These are phyloP conservation scores for Orbilia ellipsospora DNA, from an alignment of 2,329 filamentous ascomycete species.

Conservation along the genomic window DNA sequence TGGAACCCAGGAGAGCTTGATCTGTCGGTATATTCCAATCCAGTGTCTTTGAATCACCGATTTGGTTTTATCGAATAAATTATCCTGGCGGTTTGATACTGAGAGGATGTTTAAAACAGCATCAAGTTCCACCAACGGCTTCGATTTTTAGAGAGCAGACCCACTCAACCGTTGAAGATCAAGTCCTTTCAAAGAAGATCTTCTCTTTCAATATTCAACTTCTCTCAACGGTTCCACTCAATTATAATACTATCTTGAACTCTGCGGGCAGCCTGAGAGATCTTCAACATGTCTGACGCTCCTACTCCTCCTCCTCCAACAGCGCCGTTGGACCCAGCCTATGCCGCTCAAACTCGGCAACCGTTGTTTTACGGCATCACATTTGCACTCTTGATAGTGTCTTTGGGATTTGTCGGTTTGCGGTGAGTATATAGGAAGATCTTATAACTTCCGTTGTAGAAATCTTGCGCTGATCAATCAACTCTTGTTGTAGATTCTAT, in stretches of 20 bases:
- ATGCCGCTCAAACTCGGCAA: conserved; percentile 38
- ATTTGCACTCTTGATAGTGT: conserved; percentile 35
- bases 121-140: not conserved
- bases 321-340: conserved; percentile 15
- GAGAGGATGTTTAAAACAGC: not conserved
- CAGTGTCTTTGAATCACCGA: too few species aligned
- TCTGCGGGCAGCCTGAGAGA: too few species aligned
- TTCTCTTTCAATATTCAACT: not conserved
- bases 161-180: conserved; percentile 2
- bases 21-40: too few species aligned
- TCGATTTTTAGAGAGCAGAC: not conserved
- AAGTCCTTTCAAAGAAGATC: not conserved
- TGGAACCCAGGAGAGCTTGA: too few species aligned
- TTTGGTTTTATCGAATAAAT: too few species aligned
- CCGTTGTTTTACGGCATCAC: conserved; percentile 43
- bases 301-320: not conserved
- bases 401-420: conserved; percentile 27
- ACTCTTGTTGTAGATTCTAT: conserved; percentile 53
- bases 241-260: too few species aligned
- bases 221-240: too few species aligned
- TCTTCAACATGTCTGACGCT: conserved; percentile 1
- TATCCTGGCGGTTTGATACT: too few species aligned
- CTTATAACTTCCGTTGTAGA: not conserved
- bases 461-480: too few species aligned
- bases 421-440: conserved; percentile 14